Percentiles rank a stretch among this genome's conserved stretches.
Conservation (phyloP, 2,329 filamentous ascomycete species). For the Aspergillus viridinutans region DNA sequence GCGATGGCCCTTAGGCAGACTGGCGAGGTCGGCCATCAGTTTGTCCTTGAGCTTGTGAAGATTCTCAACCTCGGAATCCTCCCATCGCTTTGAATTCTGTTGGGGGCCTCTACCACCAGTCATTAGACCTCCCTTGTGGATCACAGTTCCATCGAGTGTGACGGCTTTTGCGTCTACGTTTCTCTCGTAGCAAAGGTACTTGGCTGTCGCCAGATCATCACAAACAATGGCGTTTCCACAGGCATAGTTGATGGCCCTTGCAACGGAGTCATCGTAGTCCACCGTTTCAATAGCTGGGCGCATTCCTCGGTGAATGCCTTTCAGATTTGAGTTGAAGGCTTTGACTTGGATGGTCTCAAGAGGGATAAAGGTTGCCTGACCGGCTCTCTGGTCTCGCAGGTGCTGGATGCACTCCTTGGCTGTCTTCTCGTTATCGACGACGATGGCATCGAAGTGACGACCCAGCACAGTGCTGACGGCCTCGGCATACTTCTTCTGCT, state of each 20-base stretch:
- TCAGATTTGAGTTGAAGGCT: slow-evolving; percentile 81
- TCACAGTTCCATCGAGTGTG: slow-evolving; percentile 89
- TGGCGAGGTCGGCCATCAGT: slow-evolving; percentile 70
- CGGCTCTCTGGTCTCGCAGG: slow-evolving; percentile 80
- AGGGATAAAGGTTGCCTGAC: slow-evolving; percentile 90
- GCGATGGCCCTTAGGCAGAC: slow-evolving; percentile 73
- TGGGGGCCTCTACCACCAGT: slow-evolving; percentile 85
- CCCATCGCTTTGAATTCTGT: slow-evolving; percentile 74
- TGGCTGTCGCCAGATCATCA: slow-evolving; percentile 79
- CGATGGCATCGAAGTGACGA: slow-evolving; percentile 86
- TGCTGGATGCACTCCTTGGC: slow-evolving; percentile 93
- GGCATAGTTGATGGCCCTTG: slow-evolving; percentile 90
- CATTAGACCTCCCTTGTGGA: slow-evolving; percentile 95
- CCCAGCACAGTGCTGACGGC: slow-evolving; percentile 90
- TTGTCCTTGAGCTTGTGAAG: slow-evolving; percentile 73
- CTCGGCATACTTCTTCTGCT: slow-evolving; percentile 94
- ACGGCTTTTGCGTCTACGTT: slow-evolving; percentile 90
- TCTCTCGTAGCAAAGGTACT: slow-evolving; percentile 80
- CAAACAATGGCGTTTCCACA: slow-evolving; percentile 95
- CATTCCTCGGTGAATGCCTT: slow-evolving; percentile 77
- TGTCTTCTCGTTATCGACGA: slow-evolving; percentile 93
- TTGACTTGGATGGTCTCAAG: slow-evolving; percentile 97
- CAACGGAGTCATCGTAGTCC: slow-evolving; percentile 81
- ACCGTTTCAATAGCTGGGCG: slow-evolving; percentile 93
- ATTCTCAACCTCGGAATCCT: slow-evolving; percentile 83